These are phyloP conservation scores for Tetracentron sinense DNA, from an alignment of 164 flowering plant species.

Conservation along the genomic window DNA sequence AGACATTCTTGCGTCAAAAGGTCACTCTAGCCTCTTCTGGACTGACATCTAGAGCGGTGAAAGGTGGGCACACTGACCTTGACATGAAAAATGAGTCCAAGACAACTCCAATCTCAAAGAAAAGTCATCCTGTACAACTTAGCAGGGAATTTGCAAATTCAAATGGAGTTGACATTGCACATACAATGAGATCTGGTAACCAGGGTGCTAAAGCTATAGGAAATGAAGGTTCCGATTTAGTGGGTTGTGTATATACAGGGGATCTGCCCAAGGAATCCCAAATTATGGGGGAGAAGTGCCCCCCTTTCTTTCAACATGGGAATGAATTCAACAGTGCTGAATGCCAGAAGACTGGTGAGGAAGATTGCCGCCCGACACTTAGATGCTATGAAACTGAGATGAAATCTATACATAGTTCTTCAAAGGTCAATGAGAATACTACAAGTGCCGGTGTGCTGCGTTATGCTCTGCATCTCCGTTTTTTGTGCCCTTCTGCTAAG, in stretches of 20 bases:
- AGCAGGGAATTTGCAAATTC: constrained; percentile 14
- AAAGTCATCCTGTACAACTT: constrained; percentile 11
- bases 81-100: constrained; percentile 19
- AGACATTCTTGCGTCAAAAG: constrained; percentile 94
- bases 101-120: constrained; percentile 16
- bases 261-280: constrained; percentile 17
- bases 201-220: constrained; percentile 15
- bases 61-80: constrained; percentile 24
- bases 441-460: constrained; percentile 66
- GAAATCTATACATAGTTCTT: constrained; percentile 35
- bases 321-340: constrained; percentile 10
- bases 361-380: constrained; percentile 23
- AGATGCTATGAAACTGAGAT: constrained; percentile 24
- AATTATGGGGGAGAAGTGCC: constrained; percentile 6
- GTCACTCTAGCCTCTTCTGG: constrained; percentile 54
- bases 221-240: constrained; percentile 21
- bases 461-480: constrained; percentile 91
- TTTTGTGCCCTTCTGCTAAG: constrained; percentile 62
- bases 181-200: constrained; percentile 13
- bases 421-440: constrained; percentile 49
- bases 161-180: constrained; percentile 10
- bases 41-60: constrained; percentile 13
- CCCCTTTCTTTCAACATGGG: constrained; percentile 11
- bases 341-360: constrained; percentile 14
- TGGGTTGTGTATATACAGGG: constrained; percentile 18